A percentile compares a stretch with the other conserved stretches of the same genome.
These are phyloP conservation scores for Tinospora cordifolia DNA, from an alignment of 164 flowering plant genomes.

Conservation along the genomic window DNA sequence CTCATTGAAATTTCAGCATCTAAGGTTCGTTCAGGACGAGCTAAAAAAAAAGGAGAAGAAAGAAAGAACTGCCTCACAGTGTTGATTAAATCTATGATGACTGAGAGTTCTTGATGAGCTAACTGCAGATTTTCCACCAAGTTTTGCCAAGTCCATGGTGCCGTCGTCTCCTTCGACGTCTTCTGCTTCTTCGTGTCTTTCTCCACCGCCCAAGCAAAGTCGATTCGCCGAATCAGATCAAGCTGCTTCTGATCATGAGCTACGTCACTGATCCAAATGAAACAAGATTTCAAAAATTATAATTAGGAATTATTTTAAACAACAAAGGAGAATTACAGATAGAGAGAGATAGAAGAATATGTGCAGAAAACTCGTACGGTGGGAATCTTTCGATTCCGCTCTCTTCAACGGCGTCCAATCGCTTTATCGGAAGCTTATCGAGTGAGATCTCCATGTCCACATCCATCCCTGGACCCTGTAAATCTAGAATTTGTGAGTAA, in stretches of 20 bases:
- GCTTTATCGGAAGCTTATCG: slow-evolving; percentile 88
- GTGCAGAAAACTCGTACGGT: slow-evolving; percentile 29
- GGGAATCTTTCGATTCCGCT: slow-evolving; percentile 73
- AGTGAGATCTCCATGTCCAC: slow-evolving; percentile 49
- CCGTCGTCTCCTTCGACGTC: slow-evolving; percentile 41
- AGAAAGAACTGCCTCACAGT: slow-evolving; percentile 46
- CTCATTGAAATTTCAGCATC: not conserved
- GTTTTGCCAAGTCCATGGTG: slow-evolving; percentile 78
- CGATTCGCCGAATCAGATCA: slow-evolving; percentile 66
- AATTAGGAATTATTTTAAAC: not conserved
- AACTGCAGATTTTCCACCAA: slow-evolving; percentile 75
- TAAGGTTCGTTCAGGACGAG: not conserved
- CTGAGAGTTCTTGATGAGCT: slow-evolving; percentile 91
- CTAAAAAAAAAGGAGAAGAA: not conserved
- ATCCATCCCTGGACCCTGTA: slow-evolving; percentile 33
- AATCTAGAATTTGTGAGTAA: not conserved
- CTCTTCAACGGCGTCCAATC: slow-evolving; percentile 74
- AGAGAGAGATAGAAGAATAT: not conserved
- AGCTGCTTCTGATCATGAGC: slow-evolving; percentile 75
- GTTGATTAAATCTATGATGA: slow-evolving; percentile 78
- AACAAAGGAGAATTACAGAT: not conserved
- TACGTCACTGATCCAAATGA: slow-evolving; percentile 39
- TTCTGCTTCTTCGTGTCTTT: slow-evolving; percentile 74
- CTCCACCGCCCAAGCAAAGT: slow-evolving; percentile 84
- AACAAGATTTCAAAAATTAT: not conserved